Conservation (phyloP, 371 early-diverging fungal genomes). For the Capillidium rhysosporum region DNA sequence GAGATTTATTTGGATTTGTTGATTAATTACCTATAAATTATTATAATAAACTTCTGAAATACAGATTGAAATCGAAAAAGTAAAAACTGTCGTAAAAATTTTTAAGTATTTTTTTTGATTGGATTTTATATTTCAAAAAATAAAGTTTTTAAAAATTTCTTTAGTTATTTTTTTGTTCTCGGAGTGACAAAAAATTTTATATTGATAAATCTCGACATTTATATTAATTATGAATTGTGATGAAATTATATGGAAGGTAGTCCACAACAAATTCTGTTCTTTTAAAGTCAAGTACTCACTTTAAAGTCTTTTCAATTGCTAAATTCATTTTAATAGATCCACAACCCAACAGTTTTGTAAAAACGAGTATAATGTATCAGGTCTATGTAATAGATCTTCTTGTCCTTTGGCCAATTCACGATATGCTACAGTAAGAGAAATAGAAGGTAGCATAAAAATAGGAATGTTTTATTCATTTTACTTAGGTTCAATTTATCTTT, state of each 20-base stretch:
- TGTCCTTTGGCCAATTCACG: slow-evolving; percentile 97
- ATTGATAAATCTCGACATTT: background rate
- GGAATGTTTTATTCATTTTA: background rate
- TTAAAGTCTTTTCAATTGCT: background rate
- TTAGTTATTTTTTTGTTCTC: background rate
- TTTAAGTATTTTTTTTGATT: no score
- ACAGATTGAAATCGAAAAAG: no score
- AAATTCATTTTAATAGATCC: slow-evolving; percentile 27
- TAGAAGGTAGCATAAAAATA: slow-evolving; percentile 28
- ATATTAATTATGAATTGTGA: slow-evolving; percentile 11
- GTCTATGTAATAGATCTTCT: slow-evolving; percentile 88
- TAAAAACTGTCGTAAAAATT: no score
- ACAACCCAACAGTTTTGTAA: slow-evolving; percentile 82
- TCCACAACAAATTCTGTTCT: slow-evolving; percentile 84
- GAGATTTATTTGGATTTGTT: no score
- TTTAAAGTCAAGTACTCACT: slow-evolving; percentile 80
- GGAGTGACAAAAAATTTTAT: background rate
- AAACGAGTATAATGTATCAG: slow-evolving; percentile 97
- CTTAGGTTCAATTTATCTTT: slow-evolving; percentile 64
- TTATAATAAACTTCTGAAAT: no score
- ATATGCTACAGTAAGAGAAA: slow-evolving; percentile 96
- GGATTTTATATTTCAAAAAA: no score
- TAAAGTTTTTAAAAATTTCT: background rate
- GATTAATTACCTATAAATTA: no score
- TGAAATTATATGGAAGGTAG: slow-evolving; percentile 82